These are phyloP conservation scores for Wickerhamomyces ciferrii DNA, from an alignment of 805 yeast species.

Conservation along the genomic window DNA sequence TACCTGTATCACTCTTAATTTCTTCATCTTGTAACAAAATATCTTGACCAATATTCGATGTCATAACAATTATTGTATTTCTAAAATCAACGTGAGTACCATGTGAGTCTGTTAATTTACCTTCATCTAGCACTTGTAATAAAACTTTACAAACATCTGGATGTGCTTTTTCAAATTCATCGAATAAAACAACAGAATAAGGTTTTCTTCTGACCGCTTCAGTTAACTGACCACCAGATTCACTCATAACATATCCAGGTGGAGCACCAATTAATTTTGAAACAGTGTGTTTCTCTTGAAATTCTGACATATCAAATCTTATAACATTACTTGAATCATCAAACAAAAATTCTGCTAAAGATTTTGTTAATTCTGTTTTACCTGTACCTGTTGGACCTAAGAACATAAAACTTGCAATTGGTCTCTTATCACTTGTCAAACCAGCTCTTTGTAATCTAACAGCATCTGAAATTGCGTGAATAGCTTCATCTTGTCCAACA, in stretches of 20 bases:
- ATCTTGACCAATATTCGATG: conserved; percentile 95
- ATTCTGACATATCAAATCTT: conserved; percentile 96
- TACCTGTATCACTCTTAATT: conserved; percentile 47
- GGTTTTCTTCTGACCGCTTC: conserved; percentile 96
- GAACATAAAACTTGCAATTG: conserved; percentile 95
- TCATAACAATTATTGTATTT: conserved; percentile 93
- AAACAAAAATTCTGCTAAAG: conserved; percentile 86
- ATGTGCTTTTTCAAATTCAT: conserved; percentile 97
- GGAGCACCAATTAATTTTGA: conserved; percentile 95
- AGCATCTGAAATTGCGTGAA: conserved; percentile 84
- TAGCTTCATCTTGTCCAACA: conserved; percentile 95
- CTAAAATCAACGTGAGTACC: conserved; percentile 93
- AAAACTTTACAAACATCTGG: conserved; percentile 89
- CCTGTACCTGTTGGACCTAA: conserved; percentile 99
- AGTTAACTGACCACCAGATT: conserved; percentile 88
- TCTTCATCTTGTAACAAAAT: conserved; percentile 62
- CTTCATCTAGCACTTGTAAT: conserved; percentile 92
- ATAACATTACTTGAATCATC: conserved; percentile 84
- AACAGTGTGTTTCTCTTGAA: conserved; percentile 90
- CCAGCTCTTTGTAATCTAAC: conserved; percentile 97
- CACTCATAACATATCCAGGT: conserved; percentile 96
- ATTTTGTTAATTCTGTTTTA: conserved; percentile 91
- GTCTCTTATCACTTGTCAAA: conserved; percentile 87
- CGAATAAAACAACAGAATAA: conserved; percentile 86
- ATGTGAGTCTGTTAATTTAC: conserved; percentile 89